These are phyloP conservation scores for Candida xiaguanensis DNA, from an alignment of 805 yeast species.

Conservation along the genomic window DNA sequence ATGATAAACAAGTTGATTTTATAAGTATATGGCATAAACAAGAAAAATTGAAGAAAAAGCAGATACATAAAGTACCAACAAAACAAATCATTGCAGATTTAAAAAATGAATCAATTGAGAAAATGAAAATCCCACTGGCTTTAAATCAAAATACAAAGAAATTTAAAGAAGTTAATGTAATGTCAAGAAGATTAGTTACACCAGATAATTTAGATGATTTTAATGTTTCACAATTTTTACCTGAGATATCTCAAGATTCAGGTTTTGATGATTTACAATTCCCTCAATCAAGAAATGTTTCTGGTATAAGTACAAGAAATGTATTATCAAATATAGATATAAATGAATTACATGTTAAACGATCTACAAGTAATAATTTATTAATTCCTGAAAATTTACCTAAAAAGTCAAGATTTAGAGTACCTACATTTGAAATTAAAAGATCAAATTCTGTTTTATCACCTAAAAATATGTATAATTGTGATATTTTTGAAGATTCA, in stretches of 20 bases:
- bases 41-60: conserved; percentile 18
- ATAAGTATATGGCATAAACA: conserved; percentile 44
- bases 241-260: conserved; percentile 46
- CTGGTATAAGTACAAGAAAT: conserved; percentile 27
- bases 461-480: conserved; percentile 33
- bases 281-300: conserved; percentile 16
- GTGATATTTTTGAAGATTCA: conserved; percentile 32
- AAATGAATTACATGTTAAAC: conserved; percentile 5
- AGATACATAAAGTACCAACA: conserved; percentile 9
- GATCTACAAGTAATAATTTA: conserved; percentile 3
- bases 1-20: conserved; percentile 20
- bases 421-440: conserved; percentile 42
- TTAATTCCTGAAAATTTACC: not conserved
- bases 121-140: conserved; percentile 21
- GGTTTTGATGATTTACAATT: conserved; percentile 44
- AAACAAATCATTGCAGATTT: conserved; percentile 8
- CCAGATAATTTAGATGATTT: conserved; percentile 38
- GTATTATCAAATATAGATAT: conserved; percentile 24
- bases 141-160: conserved; percentile 24
- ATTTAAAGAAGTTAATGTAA: conserved; percentile 40
- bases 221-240: conserved; percentile 39
- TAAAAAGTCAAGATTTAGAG: conserved; percentile 29
- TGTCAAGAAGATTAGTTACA: conserved; percentile 40
- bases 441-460: conserved; percentile 31
- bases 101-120: conserved; percentile 6